phyloP scores from a whole-genome alignment of 495 filamentous ascomycete genomes.

The Echria macrotheca region DNA sequence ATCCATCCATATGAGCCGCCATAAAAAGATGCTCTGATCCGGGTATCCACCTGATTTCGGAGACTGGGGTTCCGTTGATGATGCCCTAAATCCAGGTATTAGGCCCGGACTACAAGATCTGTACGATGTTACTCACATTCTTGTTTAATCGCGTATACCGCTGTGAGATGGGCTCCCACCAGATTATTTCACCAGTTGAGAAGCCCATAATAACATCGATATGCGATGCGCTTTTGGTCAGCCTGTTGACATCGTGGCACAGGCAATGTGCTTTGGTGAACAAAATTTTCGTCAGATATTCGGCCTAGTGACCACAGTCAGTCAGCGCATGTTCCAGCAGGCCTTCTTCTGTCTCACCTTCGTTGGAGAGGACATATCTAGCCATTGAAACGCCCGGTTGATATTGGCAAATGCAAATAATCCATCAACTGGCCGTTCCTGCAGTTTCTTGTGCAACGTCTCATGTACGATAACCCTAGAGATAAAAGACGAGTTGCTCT shows the following conservation, averaged over 20 bases:
- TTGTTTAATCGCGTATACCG: constrained; percentile 96
- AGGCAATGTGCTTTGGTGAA: constrained; percentile 95
- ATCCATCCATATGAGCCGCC: constrained; percentile 87
- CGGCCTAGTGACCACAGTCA: constrained; percentile 48
- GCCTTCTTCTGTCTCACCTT: constrained; percentile 42
- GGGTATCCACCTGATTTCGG: constrained; percentile 87
- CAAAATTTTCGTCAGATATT: constrained; percentile 88
- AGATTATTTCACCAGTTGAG: constrained; percentile 92
- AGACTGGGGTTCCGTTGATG: constrained; percentile 79
- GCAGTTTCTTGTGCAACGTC: constrained; percentile 64
- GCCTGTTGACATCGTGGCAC: constrained; percentile 85
- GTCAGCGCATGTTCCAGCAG: no score
- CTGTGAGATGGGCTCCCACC: constrained; percentile 96
- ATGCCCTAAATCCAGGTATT: constrained; percentile 63
- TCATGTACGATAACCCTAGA: constrained; percentile 93
- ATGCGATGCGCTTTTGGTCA: constrained; percentile 73
- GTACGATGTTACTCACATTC: constrained; percentile 52
- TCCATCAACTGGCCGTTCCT: constrained; percentile 72
- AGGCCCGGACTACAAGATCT: no score
- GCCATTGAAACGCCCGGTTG: constrained; percentile 80
- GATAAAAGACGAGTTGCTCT: constrained; percentile 96
- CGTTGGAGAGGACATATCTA: constrained; percentile 50
- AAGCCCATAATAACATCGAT: constrained; percentile 93
- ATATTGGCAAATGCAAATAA: constrained; percentile 91
- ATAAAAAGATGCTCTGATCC: constrained; percentile 92